Evolutionary conservation across 129 eudicot species (phyloP), one percentile per base, ranked within the genome.

Genomic region (Chrysanthemum makinoi): DNA sequence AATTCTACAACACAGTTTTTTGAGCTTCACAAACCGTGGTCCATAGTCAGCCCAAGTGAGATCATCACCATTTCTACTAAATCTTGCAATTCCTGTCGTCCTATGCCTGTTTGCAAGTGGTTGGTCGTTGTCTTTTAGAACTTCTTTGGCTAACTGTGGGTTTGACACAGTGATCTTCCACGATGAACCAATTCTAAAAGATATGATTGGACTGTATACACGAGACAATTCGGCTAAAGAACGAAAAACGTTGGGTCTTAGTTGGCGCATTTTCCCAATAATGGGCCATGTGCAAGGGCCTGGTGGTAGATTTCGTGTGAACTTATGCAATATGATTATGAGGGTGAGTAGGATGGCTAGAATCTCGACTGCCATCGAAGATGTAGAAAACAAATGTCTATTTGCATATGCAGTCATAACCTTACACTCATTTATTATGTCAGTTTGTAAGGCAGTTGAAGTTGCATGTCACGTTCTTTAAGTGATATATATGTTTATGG

Each of bases 31-130:
- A 43, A 30, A 63, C 13, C 14, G 51, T 17, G 68, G 68, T 17
- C 68, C 56, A 20, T 47, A 66, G 71, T 66, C 57, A 5, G 57
- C 71, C 71, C 71, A 66, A 4, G 71, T 66, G 19, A 46, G 71
- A 44, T 66, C 71, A 18, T 47, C 39, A 0, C 71, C 71, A 20
- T 66, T 48, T 66, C 71, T 66, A 55, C 71, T 66, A 12, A 66
- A 47, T 47, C 56, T 66, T 19, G 57, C 71, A 66, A 66, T 39
- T 35, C 71, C 57, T 47, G 14, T 3, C 14, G 14, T 64, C 51
- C 68, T 64, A 64, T 64, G 68, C 68, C 52, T 39, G 44, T 43
- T 17, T 35, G 68, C 68, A 8, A 64, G 51, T 18, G 10, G 68
- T 43, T 16, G 68, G 24, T 64, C 68, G 8, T 64, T 30, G 15